These are phyloP conservation scores for Clarireedia monteithiana DNA, from an alignment of 2,329 filamentous ascomycete species.

Conservation along the genomic window DNA sequence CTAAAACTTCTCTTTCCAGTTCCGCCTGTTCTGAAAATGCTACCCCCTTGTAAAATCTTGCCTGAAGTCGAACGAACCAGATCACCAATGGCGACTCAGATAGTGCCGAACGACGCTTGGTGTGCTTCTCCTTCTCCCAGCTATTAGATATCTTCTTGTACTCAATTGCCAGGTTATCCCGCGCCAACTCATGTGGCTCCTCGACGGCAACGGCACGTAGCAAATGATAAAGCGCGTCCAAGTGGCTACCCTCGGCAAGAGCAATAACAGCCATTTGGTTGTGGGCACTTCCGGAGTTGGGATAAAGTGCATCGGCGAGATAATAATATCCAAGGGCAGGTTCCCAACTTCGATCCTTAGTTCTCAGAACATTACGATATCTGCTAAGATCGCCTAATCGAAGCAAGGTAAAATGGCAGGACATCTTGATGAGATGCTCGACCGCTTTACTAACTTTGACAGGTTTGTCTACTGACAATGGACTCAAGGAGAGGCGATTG, in stretches of 20 bases:
- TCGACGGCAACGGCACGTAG: constrained; percentile 73
- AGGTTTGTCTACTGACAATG: constrained; percentile 21
- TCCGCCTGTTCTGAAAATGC: constrained; percentile 70
- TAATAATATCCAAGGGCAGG: constrained; percentile 77
- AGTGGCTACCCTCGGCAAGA: constrained; percentile 67
- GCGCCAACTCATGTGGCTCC: constrained; percentile 66
- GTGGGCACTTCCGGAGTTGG: constrained; percentile 71
- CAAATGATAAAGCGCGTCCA: constrained; percentile 82
- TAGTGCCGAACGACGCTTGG: constrained; percentile 17
- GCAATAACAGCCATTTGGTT: constrained; percentile 89
- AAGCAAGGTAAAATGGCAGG: constrained; percentile 77
- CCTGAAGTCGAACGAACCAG: constrained; percentile 84
- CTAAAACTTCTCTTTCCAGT: constrained; percentile 77
- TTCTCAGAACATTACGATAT: constrained; percentile 69
- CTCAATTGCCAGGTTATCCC: constrained; percentile 69
- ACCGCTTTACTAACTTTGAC: constrained; percentile 19
- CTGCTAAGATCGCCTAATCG: constrained; percentile 84
- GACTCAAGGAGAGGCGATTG: constrained; percentile 23
- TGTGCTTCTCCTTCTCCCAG: constrained; percentile 46
- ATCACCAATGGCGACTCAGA: constrained; percentile 53
- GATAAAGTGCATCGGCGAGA: constrained; percentile 71
- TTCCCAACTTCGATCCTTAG: constrained; percentile 65
- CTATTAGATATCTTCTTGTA: constrained; percentile 58
- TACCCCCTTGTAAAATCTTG: constrained; percentile 71
- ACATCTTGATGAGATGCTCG: constrained; percentile 49